A percentile compares a stretch with the other conserved stretches of the same genome.
These are phyloP conservation scores for Suillus weaverae DNA, from an alignment of 768 basidiomycete genomes.

Conservation along the genomic window DNA sequence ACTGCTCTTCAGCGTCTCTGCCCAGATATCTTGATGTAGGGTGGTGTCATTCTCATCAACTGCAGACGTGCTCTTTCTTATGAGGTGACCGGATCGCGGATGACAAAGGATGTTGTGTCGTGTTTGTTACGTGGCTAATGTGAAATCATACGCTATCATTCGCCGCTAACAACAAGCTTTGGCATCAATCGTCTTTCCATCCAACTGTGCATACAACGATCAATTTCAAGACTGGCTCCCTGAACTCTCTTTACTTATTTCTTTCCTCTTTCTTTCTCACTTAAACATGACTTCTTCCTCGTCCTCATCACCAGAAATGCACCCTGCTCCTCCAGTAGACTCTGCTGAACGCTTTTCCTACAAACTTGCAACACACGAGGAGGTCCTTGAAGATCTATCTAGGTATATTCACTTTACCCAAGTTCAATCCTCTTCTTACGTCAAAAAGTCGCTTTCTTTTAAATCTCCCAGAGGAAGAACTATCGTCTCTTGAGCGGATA, in stretches of 20 bases:
- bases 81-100: too few species aligned
- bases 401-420: slow-evolving; percentile 51
- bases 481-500: slow-evolving; percentile 86
- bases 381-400: slow-evolving; percentile 88
- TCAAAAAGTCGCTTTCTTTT: slow-evolving; percentile 84
- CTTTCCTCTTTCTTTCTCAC: slow-evolving; percentile 19
- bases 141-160: slow-evolving; percentile 9
- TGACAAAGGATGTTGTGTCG: slow-evolving; percentile 23
- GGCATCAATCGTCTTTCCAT: slow-evolving; percentile 26
- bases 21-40: slow-evolving; percentile 35
- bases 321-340: slow-evolving; percentile 44
- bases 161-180: slow-evolving; percentile 22
- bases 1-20: slow-evolving; percentile 37
- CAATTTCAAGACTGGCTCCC: slow-evolving; percentile 29
- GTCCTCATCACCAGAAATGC: slow-evolving; percentile 76
- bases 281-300: slow-evolving; percentile 71
- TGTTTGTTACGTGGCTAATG: slow-evolving; percentile 18
- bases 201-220: slow-evolving; percentile 33
- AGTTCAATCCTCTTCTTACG: slow-evolving; percentile 15
- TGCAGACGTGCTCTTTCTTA: too few species aligned
- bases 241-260: slow-evolving; percentile 31
- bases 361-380: slow-evolving; percentile 76
- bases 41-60: slow-evolving; percentile 29
- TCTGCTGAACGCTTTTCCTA: slow-evolving; percentile 49
- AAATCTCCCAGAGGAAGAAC: slow-evolving; percentile 92